phyloP scores from a whole-genome alignment of 1,284 basidiomycete genomes.

The Schizopora paradoxa region DNA sequence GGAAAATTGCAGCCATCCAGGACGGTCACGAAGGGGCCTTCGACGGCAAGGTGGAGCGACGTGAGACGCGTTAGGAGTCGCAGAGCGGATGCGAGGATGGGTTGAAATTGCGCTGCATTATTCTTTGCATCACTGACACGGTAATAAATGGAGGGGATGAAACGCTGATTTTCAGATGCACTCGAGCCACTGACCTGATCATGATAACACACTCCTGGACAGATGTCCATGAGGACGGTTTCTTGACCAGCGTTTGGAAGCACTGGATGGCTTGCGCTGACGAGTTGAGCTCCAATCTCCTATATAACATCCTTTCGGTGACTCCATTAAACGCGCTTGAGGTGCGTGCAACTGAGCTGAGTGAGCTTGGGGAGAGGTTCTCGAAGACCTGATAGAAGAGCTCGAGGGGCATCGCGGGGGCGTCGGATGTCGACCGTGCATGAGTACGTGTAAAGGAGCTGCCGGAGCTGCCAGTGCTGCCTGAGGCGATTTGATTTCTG shows the following conservation, averaged over 20 bases:
- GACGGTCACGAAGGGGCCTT: slow-evolving; percentile 13
- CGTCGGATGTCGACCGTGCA: slow-evolving; percentile 1
- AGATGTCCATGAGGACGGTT: slow-evolving; percentile 11
- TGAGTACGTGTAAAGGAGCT: slow-evolving; percentile 3
- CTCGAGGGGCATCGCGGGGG: slow-evolving; percentile 9
- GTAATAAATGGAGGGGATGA: not conserved
- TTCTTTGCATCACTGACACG: slow-evolving; percentile 8
- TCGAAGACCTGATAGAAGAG: slow-evolving; percentile 16
- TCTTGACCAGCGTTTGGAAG: slow-evolving; percentile 11
- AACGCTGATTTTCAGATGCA: not conserved
- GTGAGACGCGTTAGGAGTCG: slow-evolving; percentile 12
- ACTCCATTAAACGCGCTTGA: slow-evolving; percentile 14
- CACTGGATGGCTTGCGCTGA: slow-evolving; percentile 13
- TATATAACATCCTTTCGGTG: slow-evolving; percentile 15
- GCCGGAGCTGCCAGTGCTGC: too few relatives aligned
- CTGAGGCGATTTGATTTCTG: too few relatives aligned
- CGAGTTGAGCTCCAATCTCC: slow-evolving; percentile 14
- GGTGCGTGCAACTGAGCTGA: slow-evolving; percentile 12
- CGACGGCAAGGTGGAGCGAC: slow-evolving; percentile 14
- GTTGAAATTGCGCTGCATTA: slow-evolving; percentile 4
- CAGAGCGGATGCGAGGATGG: slow-evolving; percentile 7
- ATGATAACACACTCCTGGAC: slow-evolving; percentile 16
- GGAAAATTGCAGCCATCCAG: slow-evolving; percentile 17
- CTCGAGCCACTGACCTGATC: slow-evolving; percentile 7
- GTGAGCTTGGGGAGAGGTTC: slow-evolving; percentile 10